These are phyloP conservation scores for Allium cepa DNA, from an alignment of 106 monocot genomes.

Conservation along the genomic window DNA sequence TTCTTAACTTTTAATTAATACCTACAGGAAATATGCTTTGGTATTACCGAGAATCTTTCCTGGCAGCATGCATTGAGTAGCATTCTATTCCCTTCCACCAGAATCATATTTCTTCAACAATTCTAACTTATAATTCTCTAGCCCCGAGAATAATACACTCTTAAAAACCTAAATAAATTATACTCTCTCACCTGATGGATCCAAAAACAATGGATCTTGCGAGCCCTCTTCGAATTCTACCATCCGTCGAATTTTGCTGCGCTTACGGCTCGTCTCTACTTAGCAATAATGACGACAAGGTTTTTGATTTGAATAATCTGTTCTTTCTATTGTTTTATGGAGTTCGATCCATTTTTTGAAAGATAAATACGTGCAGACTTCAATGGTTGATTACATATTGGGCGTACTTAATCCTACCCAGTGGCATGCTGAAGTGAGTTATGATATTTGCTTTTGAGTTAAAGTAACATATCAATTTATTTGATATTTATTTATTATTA, in stretches of 20 bases:
- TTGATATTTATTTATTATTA: neutral
- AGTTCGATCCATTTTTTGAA: neutral
- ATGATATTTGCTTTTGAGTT: neutral
- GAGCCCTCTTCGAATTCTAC: slow-evolving; percentile 48
- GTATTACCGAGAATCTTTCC: no score
- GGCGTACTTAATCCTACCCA: slow-evolving; percentile 70
- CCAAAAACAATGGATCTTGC: slow-evolving; percentile 31
- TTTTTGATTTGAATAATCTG: neutral
- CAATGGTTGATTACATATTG: slow-evolving; percentile 95
- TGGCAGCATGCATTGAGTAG: no score
- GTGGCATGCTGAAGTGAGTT: slow-evolving; percentile 69
- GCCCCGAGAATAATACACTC: no score
- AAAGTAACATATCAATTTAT: neutral
- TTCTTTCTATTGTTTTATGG: neutral
- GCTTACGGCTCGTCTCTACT: slow-evolving; percentile 89
- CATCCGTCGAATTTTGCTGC: slow-evolving; percentile 81
- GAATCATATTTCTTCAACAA: no score
- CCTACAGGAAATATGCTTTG: no score
- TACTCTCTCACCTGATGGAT: neutral
- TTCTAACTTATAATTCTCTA: no score
- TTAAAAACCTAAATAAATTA: no score
- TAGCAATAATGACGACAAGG: slow-evolving; percentile 49
- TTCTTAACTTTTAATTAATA: no score
- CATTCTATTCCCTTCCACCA: no score
- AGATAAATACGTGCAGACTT: slow-evolving; percentile 12